Evolutionary conservation across 768 basidiomycete species (phyloP).

Genomic region (Trametes elegans): DNA sequence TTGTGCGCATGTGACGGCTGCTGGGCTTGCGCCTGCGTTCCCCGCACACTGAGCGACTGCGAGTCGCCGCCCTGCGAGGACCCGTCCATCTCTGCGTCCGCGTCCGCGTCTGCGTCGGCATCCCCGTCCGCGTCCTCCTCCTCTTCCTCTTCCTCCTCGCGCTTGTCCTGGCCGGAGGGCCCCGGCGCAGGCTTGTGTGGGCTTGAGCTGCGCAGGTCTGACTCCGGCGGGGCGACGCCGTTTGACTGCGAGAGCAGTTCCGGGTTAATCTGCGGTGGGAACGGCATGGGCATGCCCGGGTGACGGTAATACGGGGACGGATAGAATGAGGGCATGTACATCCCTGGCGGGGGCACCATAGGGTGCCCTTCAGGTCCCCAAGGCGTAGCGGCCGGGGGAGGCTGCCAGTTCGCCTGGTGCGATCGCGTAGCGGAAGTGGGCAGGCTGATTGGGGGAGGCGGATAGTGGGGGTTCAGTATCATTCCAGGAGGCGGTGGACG

Average conservation of each 20-base stretch:
- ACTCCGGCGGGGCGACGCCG: constrained; percentile 17
- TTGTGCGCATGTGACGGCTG: too few species aligned
- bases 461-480: constrained; percentile 43
- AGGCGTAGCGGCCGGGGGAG: constrained; percentile 31
- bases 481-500: constrained; percentile 35
- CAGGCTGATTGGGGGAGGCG: constrained; percentile 38
- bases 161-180: too few species aligned
- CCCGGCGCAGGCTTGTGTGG: constrained; percentile 3
- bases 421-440: constrained; percentile 53
- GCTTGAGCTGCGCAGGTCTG: constrained; percentile 12
- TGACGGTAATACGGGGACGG: constrained; percentile 51
- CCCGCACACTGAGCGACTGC: not conserved
- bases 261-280: constrained; percentile 25
- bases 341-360: constrained; percentile 23
- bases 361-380: constrained; percentile 35
- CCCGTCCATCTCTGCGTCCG: not conserved
- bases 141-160: not conserved
- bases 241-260: constrained; percentile 21
- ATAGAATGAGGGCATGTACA: constrained; percentile 37
- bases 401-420: constrained; percentile 31
- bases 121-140: not conserved
- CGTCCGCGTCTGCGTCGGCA: not conserved
- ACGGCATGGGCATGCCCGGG: constrained; percentile 25
- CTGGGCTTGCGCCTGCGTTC: not conserved
- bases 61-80: not conserved